Evolutionary conservation across 495 filamentous ascomycete species (phyloP).

Genomic region (Talaromyces borbonicus): DNA sequence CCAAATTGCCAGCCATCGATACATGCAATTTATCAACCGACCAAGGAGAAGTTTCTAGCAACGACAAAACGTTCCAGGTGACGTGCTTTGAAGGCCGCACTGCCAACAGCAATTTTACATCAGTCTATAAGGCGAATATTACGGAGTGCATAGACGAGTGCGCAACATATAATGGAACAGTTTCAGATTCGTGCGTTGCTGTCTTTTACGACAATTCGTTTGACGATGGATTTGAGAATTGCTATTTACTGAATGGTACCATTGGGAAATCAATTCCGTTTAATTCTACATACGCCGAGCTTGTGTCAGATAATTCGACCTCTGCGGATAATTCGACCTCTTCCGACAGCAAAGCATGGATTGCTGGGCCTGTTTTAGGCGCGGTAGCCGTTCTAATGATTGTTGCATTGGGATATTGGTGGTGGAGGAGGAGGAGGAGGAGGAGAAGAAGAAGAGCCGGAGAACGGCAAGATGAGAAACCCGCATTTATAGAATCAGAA

Average conservation of each 20-base stretch:
- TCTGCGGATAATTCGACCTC: neutral
- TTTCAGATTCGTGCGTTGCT: constrained; percentile 2
- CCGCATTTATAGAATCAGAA: neutral
- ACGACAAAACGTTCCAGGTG: neutral
- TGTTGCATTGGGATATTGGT: constrained; percentile 8
- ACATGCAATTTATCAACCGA: neutral
- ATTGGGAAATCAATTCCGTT: no score
- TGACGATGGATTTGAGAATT: constrained; percentile 1
- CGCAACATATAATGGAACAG: neutral
- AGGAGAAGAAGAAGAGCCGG: constrained; percentile 3
- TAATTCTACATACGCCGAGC: neutral
- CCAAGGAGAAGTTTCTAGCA: neutral
- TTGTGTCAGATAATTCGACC: neutral
- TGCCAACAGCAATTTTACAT: neutral
- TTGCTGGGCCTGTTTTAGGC: constrained; percentile 2
- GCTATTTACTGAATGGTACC: constrained; percentile 3
- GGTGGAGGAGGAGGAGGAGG: constrained; percentile 1
- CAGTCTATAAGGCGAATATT: constrained; percentile 4
- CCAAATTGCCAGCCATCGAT: neutral
- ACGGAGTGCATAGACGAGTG: neutral
- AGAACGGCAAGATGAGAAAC: constrained; percentile 4
- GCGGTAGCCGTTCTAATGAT: constrained; percentile 12
- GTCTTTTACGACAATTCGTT: constrained; percentile 6
- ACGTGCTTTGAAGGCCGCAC: constrained; percentile 2
- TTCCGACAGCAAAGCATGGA: constrained; percentile 1